Evolutionary conservation across 768 basidiomycete species (phyloP).

Genomic region (Termitomyces sp.): DNA sequence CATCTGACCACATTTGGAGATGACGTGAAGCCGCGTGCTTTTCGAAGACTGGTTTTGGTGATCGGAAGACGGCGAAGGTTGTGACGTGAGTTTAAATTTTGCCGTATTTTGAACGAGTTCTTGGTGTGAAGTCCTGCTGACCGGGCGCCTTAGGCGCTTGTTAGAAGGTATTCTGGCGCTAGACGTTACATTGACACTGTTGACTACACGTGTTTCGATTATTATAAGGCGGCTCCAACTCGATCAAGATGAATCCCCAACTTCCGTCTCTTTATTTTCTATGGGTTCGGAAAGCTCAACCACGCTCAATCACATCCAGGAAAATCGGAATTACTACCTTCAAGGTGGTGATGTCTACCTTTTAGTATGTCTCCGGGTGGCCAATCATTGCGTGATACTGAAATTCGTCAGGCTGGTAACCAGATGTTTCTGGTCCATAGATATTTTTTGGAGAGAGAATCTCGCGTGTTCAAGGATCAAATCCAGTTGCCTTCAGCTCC

Average conservation of each 20-base stretch:
- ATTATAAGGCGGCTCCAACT: not conserved
- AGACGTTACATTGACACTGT: not conserved
- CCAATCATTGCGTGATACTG: not conserved
- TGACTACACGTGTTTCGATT: not conserved
- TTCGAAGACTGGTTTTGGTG: too few species aligned
- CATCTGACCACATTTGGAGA: constrained; percentile 1
- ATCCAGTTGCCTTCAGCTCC: constrained; percentile 22
- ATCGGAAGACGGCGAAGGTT: not conserved
- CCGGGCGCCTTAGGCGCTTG: not conserved
- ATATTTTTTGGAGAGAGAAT: constrained; percentile 64
- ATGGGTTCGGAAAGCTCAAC: not conserved
- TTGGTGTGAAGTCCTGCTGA: not conserved
- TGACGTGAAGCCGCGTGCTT: not conserved
- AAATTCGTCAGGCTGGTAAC: constrained; percentile 45
- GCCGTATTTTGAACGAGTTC: not conserved
- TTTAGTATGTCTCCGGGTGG: constrained; percentile 36
- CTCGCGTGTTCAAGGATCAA: constrained; percentile 37
- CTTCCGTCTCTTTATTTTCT: too few species aligned
- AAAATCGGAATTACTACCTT: constrained; percentile 44
- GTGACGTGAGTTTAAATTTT: not conserved
- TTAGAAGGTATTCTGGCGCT: not conserved
- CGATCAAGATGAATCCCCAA: not conserved
- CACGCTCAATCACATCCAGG: constrained; percentile 7
- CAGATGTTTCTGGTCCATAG: constrained; percentile 53
- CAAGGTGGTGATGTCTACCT: constrained; percentile 50